phyloP scores from a whole-genome alignment of 2,329 filamentous ascomycete genomes.

The Neofusicoccum parvum region DNA sequence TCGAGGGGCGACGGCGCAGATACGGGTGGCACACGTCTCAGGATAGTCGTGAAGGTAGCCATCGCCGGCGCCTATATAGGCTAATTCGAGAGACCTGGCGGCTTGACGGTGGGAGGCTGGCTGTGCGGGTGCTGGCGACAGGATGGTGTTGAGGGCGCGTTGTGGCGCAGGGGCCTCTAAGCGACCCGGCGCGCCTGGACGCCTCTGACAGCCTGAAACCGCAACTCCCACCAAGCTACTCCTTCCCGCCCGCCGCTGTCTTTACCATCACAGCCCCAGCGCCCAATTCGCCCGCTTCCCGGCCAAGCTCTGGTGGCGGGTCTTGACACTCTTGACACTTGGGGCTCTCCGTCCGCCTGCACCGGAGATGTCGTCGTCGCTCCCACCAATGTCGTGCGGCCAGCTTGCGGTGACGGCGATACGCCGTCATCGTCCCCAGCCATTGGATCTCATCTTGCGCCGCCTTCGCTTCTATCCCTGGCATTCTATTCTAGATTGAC shows the following conservation, averaged over 20 bases:
- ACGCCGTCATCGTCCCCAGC: not conserved
- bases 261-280: not conserved
- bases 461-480: not conserved
- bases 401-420: too few species aligned
- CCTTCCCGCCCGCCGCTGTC: not conserved
- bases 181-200: not conserved
- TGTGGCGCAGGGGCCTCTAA: not conserved
- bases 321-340: not conserved
- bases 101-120: not conserved
- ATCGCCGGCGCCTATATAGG: not conserved
- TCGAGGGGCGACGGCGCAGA: not conserved
- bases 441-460: not conserved
- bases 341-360: not conserved
- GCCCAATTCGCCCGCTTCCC: not conserved
- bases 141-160: slow-evolving; percentile 1
- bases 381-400: not conserved
- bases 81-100: not conserved
- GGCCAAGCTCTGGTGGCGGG: not conserved
- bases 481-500: not conserved
- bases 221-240: not conserved
- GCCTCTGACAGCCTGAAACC: slow-evolving; percentile 11
- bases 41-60: too few species aligned
- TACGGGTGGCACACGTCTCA: not conserved
- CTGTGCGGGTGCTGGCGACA: not conserved
- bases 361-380: too few species aligned